Conservation (phyloP, 1,284 basidiomycete species). For the Ganoderma meredithae region DNA sequence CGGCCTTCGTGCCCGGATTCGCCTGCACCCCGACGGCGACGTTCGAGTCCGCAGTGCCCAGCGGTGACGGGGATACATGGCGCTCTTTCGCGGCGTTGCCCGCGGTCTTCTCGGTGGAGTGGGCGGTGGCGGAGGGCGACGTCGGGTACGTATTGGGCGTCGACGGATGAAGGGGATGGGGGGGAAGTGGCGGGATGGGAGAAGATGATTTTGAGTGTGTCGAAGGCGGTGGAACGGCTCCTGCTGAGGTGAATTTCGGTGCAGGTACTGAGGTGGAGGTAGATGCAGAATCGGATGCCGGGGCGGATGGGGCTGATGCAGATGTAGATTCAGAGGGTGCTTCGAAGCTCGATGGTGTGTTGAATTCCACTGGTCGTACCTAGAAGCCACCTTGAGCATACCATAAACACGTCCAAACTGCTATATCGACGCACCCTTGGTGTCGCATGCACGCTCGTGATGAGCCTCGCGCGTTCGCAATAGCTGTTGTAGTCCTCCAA, state of each 20-base stretch:
- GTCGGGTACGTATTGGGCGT: constrained; percentile 48
- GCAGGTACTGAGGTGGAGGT: constrained; percentile 28
- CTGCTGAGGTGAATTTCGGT: constrained; percentile 1
- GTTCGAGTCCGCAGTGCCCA: constrained; percentile 74
- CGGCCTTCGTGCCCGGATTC: constrained; percentile 57
- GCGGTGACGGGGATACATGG: constrained; percentile 66
- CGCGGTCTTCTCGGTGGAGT: constrained; percentile 53
- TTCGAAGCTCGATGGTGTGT: constrained; percentile 50
- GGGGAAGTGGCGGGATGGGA: not conserved
- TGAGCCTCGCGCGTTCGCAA: constrained; percentile 80
- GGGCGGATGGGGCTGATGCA: constrained; percentile 33
- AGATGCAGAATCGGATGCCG: constrained; percentile 4
- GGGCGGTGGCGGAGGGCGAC: constrained; percentile 45
- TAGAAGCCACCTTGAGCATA: constrained; percentile 36
- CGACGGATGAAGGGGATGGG: constrained; percentile 47
- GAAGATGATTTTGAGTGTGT: constrained; percentile 32
- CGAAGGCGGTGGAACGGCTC: constrained; percentile 25
- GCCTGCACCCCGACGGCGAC: constrained; percentile 51
- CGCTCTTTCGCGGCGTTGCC: constrained; percentile 57
- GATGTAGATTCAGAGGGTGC: constrained; percentile 32
- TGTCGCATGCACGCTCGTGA: constrained; percentile 88
- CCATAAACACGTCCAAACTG: not conserved
- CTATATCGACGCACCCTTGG: constrained; percentile 49
- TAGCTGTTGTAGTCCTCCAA: constrained; percentile 91
- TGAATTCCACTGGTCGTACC: constrained; percentile 73